Evolutionary conservation across 352 stramenopile species (phyloP), one percentile per base, ranked within the genome.

Genomic region (Globisporangium nodosum): DNA sequence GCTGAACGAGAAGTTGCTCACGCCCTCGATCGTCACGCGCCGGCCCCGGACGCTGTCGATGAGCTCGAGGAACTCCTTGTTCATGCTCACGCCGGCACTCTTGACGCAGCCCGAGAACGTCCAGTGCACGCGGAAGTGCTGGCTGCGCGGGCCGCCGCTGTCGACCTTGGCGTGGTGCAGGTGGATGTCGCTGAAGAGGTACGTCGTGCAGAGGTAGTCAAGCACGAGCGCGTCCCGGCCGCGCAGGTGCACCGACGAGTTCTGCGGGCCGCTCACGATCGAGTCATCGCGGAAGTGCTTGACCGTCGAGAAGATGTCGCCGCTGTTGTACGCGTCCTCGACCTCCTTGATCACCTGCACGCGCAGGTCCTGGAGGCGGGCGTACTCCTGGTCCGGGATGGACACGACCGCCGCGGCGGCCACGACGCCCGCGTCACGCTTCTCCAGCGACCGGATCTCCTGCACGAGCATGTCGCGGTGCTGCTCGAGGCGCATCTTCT

Each of bases 121-220:
- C 85, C 85, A 94, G 70, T 94, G 84, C 35, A 94, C 82, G 52
- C 85, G 85, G 58, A 94, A 91, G 61, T 94, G 85, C 68, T 94
- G 85, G 66, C 80, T 91, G 57, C 81, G 82, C 9, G 82, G 81
- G 1, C 85, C 85, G 7, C 85, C 85, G 58, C 78, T 88, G 78
- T 92, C 85, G 31, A 92, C 80, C 61, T 90, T 92, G 64, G 73
- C 77, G 71, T 94, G 85, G 53, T 85, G 71, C 27, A 92, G 67
- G 31, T 83, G 71, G 3, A 92, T 76, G 54, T 94, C 77, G 27
- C 71, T 71, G 63, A 92, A 94, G 11, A 94, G 61, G 63, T 88
- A 90, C 16, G 81, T 87, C n/a, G 81, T 90, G 69, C 85, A 94
- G 15, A 94, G 60, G 53, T 90, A 94, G 68, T 94, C 85, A n/a